A percentile compares a stretch with the other conserved stretches of the same genome.
phyloP scores from a whole-genome alignment of 768 basidiomycete species.

The Cystoderma amianthinum region DNA sequence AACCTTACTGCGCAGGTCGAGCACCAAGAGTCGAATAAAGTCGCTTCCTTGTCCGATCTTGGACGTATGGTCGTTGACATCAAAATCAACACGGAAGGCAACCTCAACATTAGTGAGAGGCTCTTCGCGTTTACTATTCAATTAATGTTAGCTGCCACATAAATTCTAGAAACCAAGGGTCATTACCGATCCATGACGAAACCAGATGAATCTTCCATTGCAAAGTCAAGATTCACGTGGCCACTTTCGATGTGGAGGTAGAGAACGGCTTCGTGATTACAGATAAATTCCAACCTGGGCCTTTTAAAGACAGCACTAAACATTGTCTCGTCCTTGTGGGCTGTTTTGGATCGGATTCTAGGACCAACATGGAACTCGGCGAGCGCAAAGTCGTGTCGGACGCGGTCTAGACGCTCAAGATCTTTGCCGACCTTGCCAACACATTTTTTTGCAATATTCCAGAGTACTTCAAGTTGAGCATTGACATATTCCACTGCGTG shows the following conservation, averaged over 20 bases:
- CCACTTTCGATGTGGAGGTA: constrained; percentile 9
- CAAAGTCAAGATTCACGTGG: constrained; percentile 9
- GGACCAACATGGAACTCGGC: constrained; percentile 7
- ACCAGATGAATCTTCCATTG: constrained; percentile 5
- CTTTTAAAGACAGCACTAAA: constrained; percentile 11
- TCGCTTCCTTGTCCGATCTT: constrained; percentile 3
- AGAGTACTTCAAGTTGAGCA: no score
- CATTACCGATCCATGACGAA: constrained; percentile 2
- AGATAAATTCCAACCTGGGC: constrained; percentile 14
- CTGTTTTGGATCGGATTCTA: constrained; percentile 6
- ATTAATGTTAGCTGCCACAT: no score
- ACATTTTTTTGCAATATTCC: constrained; percentile 8
- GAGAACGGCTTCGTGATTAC: no score
- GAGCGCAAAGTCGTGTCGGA: constrained; percentile 8
- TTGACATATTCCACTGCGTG: constrained; percentile 8
- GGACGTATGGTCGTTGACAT: constrained; percentile 1
- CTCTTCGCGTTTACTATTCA: constrained; percentile 3
- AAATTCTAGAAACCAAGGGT: no score
- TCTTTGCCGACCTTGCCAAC: no score
- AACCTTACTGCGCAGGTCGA: constrained; percentile 7
- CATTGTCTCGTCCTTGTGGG: constrained; percentile 7
- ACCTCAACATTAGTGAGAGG: constrained; percentile 2
- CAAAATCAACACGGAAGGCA: no score
- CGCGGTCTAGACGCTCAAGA: constrained; percentile 5
- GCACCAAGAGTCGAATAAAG: constrained; percentile 6